phyloP scores from a whole-genome alignment of 1,139 yeast species.

The Debaryomyces subglobosus region DNA sequence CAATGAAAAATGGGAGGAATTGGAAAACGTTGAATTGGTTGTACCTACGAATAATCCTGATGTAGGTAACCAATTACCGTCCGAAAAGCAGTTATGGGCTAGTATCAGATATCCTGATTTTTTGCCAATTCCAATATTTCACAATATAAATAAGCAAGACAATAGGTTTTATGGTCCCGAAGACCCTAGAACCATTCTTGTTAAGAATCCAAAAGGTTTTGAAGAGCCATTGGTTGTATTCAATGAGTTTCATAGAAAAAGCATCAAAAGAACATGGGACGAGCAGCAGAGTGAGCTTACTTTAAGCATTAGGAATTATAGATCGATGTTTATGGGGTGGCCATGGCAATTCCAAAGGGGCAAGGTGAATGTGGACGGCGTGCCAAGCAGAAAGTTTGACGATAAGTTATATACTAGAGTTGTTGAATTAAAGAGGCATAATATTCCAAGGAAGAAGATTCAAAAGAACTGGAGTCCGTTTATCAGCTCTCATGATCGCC shows the following conservation, averaged over 20 bases:
- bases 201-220: constrained; percentile 30
- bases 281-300: constrained; percentile 12
- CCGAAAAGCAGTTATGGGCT: constrained; percentile 1
- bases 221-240: constrained; percentile 42
- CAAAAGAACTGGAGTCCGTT: constrained; percentile 42
- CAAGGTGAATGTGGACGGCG: constrained; percentile 30
- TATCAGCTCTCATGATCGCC: constrained; percentile 21
- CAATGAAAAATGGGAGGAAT: constrained; percentile 32
- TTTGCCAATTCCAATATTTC: constrained; percentile 35
- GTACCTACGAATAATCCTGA: constrained; percentile 27
- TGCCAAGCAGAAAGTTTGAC: constrained; percentile 16
- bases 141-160: constrained; percentile 21
- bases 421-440: constrained; percentile 29
- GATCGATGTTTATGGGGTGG: constrained; percentile 34
- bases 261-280: constrained; percentile 4
- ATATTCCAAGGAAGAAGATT: constrained; percentile 14
- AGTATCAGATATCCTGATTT: constrained; percentile 32
- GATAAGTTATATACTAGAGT: constrained; percentile 25
- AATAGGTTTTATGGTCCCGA: constrained; percentile 41
- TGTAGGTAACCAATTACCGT: constrained; percentile 14
- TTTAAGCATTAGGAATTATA: constrained; percentile 17
- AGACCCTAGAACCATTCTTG: constrained; percentile 41
- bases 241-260: constrained; percentile 34
- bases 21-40: constrained; percentile 23
- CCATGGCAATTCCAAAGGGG: constrained; percentile 38